Base-by-base conservation (phyloP, 257 asterid species). In the Plantago elongata region DNA sequence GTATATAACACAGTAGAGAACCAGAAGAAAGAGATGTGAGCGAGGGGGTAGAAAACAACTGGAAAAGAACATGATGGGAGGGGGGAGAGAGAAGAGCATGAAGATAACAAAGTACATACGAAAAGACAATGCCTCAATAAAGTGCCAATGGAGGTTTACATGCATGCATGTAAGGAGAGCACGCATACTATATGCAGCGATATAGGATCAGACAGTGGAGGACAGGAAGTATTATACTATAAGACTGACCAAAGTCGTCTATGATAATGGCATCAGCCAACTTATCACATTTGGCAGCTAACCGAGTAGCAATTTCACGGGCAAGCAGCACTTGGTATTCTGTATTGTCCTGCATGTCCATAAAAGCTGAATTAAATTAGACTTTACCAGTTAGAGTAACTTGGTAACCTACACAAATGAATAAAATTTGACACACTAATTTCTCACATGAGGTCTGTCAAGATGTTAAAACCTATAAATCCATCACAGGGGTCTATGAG, bases 291-390 rank as follows among this genome's bases (percentile, higher is more conserved):
- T 89, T 92, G 60, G 88, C 86, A 64, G 86, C 93, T 50, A 92
- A 83, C 62, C 95, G 87, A 74, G 77, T 50, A 55, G 93, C 96
- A 69, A 86, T 80, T 77, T 89, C 99, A 64, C 86, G 95, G 55
- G 95, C 86, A 74, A 92, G 95, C 73, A 79, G 72, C 75, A 85
- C 64, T 74, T 87, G 95, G 79, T 86, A 89, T 70, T 92, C 97
- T 49, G 89, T 66, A 72, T 72, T 68, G 66, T 89, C 99, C 99
- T 92, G 62, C 74, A 81, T 57, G 60, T 22, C 54, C 58, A 69
- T 63, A 77, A 58, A 64, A 57, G 29, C 16, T 9, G 38, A 69
- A 65, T 30, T 51, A 45, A 29, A 43, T 54, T 54, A 61, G 45
- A 38, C 51, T 44, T 27, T 42, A 17, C 46, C 27, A 22, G 2